Conservation (phyloP, 2,329 filamentous ascomycete species). For the Orbilia brochopaga region DNA sequence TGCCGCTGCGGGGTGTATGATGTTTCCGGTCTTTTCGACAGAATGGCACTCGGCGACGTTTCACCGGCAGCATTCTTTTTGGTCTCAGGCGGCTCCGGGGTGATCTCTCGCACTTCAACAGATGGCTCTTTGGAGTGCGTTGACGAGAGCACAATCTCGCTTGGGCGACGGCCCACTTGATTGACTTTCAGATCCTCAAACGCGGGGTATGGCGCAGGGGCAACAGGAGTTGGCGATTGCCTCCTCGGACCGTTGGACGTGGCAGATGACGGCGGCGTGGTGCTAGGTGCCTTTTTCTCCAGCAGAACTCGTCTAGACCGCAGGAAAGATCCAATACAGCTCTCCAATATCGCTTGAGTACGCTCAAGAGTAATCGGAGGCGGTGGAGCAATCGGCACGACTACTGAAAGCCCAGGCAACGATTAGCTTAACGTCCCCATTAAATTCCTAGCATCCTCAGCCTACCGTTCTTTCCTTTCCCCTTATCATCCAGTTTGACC, state of each 20-base stretch:
- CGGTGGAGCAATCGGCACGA: conserved; percentile 55
- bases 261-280: conserved; percentile 32
- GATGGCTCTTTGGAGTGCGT: conserved; percentile 30
- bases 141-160: conserved; percentile 21
- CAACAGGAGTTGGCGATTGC: conserved; percentile 52
- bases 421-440: conserved; percentile 51
- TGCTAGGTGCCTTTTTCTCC: conserved; percentile 48
- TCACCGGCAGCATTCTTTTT: conserved; percentile 48
- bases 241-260: conserved; percentile 30
- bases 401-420: conserved; percentile 30
- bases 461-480: conserved; percentile 52
- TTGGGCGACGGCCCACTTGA: conserved; percentile 54
- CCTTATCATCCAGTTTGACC: conserved; percentile 53
- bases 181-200: conserved; percentile 62
- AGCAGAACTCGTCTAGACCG: conserved; percentile 56
- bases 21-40: conserved; percentile 38
- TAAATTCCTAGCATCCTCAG: background rate
- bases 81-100: conserved; percentile 37
- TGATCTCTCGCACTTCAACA: conserved; percentile 47
- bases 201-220: conserved; percentile 28
- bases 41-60: conserved; percentile 3
- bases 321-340: conserved; percentile 64
- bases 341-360: conserved; percentile 66
- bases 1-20: conserved; percentile 64
- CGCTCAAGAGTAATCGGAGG: conserved; percentile 66